Evolutionary conservation across 129 eudicot genomes (phyloP).

Genomic region (Apium graveolens): DNA sequence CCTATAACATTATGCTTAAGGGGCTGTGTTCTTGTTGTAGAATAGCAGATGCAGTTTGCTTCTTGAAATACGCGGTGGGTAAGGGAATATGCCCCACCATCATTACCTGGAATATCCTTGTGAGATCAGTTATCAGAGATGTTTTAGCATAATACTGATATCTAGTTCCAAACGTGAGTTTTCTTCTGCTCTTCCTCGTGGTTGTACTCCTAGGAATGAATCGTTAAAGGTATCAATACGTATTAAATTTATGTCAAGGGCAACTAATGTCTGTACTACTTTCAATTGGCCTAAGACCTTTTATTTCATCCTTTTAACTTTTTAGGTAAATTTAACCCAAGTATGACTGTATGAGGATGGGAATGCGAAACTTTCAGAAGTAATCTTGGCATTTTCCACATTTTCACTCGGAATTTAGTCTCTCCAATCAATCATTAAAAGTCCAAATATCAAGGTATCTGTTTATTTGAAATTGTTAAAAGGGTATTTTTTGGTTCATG

Average conservation of each 20-base stretch:
- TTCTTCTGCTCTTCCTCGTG: constrained; percentile 10
- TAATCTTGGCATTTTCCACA: not conserved
- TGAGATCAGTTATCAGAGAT: constrained; percentile 40
- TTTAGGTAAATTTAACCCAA: not conserved
- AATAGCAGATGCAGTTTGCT: constrained; percentile 43
- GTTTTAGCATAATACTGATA: not conserved
- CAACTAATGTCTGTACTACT: not conserved
- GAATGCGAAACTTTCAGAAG: not conserved
- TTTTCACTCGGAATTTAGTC: not conserved
- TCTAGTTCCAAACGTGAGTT: constrained; percentile 29
- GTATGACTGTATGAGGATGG: not conserved
- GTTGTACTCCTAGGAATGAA: not conserved
- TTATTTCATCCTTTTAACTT: not conserved
- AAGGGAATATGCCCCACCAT: constrained; percentile 53
- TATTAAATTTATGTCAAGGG: not conserved
- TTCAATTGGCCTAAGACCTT: not conserved
- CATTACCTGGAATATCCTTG: constrained; percentile 83
- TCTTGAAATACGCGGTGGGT: constrained; percentile 50
- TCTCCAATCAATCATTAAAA: not conserved
- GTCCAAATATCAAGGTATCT: not conserved
- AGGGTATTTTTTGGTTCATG: not conserved
- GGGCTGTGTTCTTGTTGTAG: constrained; percentile 69
- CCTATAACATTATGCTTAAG: constrained; percentile 72
- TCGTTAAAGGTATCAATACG: not conserved
- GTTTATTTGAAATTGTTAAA: not conserved